These are phyloP conservation scores for Setomelanomma holmii DNA, from an alignment of 2,329 filamentous ascomycete genomes.

Conservation along the genomic window DNA sequence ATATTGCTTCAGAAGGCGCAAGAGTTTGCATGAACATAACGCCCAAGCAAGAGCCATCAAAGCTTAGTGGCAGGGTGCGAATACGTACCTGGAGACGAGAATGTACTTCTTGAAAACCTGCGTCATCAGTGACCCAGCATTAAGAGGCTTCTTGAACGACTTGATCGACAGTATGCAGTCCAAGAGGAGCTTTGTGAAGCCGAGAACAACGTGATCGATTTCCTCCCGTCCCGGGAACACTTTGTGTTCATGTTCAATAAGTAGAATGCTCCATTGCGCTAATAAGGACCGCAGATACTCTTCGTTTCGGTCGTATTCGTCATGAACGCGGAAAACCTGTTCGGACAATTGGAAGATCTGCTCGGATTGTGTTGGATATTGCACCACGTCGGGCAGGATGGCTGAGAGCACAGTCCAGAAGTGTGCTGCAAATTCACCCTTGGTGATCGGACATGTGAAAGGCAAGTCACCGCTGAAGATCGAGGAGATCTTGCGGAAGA, in stretches of 20 bases:
- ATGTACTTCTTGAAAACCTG: conserved; percentile 46
- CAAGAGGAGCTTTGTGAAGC: conserved; percentile 51
- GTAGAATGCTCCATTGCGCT: conserved; percentile 39
- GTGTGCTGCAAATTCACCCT: conserved; percentile 37
- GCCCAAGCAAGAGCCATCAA: too few relatives aligned
- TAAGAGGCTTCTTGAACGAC: conserved; percentile 49
- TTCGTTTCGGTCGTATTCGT: conserved; percentile 44
- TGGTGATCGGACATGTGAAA: conserved; percentile 37
- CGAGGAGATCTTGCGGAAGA: conserved; percentile 41
- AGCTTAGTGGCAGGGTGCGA: too few relatives aligned
- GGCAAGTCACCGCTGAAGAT: conserved; percentile 45
- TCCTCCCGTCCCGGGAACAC: conserved; percentile 47
- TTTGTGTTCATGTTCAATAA: conserved; percentile 42
- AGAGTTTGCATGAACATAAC: too few relatives aligned
- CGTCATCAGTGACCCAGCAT: conserved; percentile 36
- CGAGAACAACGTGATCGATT: conserved; percentile 45
- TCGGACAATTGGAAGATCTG: conserved; percentile 47
- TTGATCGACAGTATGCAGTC: conserved; percentile 49
- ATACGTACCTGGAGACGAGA: conserved; percentile 36
- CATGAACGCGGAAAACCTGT: conserved; percentile 43
- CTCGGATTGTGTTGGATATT: conserved; percentile 31
- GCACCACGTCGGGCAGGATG: conserved; percentile 38
- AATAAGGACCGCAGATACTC: conserved; percentile 36
- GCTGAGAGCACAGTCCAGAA: conserved; percentile 45
- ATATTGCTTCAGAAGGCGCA: too few relatives aligned